phyloP scores from a whole-genome alignment of 371 early-diverging fungal species.

The Rhizopus delemar region DNA sequence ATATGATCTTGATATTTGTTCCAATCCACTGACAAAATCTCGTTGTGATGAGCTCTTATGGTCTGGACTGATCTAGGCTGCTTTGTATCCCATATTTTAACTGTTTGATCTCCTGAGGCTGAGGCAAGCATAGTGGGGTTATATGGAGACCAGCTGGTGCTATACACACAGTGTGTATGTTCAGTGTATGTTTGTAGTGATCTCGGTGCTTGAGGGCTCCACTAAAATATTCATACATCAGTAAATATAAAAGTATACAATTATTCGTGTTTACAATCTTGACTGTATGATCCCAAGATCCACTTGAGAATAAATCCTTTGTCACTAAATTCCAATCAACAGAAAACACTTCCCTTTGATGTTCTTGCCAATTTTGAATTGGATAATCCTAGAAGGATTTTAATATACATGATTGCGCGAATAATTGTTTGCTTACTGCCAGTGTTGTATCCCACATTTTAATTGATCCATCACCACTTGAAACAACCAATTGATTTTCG shows the following conservation, averaged over 20 bases:
- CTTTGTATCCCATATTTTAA: constrained; percentile 88
- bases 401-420: not conserved
- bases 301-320: constrained; percentile 85
- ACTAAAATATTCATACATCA: constrained; percentile 50
- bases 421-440: constrained; percentile 53
- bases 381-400: constrained; percentile 75
- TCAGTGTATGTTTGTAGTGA: constrained; percentile 84
- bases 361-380: constrained; percentile 90
- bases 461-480: constrained; percentile 91
- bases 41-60: constrained; percentile 83
- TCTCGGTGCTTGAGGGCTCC: constrained; percentile 78
- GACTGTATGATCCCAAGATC: constrained; percentile 93
- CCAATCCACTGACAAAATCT: constrained; percentile 91
- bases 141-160: constrained; percentile 85
- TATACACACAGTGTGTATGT: constrained; percentile 89
- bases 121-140: constrained; percentile 79
- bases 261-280: constrained; percentile 70
- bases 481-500: constrained; percentile 89
- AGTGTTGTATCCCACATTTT: constrained; percentile 90
- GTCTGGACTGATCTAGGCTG: constrained; percentile 70
- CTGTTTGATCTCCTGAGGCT: constrained; percentile 84
- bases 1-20: constrained; percentile 86
- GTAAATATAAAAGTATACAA: not conserved
- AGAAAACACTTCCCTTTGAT: constrained; percentile 87
- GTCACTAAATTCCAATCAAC: constrained; percentile 91